Evolutionary conservation across 306 rosid species (phyloP).

Genomic region (Leucaena leucocephala): DNA sequence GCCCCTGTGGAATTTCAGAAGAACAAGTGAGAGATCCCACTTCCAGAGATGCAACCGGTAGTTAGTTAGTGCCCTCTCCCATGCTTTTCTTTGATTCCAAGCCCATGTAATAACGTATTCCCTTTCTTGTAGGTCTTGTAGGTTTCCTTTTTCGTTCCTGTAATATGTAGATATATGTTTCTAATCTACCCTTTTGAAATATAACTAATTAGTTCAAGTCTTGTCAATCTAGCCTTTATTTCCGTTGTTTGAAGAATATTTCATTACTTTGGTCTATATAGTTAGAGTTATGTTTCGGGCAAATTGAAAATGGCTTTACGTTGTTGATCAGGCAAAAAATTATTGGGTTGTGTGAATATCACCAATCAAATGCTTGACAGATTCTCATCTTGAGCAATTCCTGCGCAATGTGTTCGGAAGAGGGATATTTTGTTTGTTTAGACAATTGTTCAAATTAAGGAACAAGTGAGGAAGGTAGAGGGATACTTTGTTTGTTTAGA

Average conservation of each 20-base stretch:
- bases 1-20: conserved; percentile 34
- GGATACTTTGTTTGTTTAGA: too few relatives aligned
- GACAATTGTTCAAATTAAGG: too few relatives aligned
- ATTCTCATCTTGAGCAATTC: too few relatives aligned
- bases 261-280: background rate
- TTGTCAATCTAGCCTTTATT: background rate
- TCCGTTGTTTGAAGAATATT: background rate
- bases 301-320: background rate
- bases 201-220: conserved; percentile 27
- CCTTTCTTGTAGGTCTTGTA: conserved; percentile 8
- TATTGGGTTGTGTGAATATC: background rate
- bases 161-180: conserved; percentile 52
- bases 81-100: conserved; percentile 42
- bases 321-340: background rate
- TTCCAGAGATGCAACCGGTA: conserved; percentile 42
- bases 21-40: conserved; percentile 34
- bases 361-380: too few relatives aligned
- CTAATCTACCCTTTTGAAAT: conserved; percentile 40
- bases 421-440: too few relatives aligned
- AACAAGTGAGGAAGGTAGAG: too few relatives aligned
- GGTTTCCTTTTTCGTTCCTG: conserved; percentile 32
- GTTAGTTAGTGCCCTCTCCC: conserved; percentile 30
- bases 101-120: conserved; percentile 35
- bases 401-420: too few relatives aligned
- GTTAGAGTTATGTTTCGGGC: background rate